These are phyloP conservation scores for Sclerotinia borealis DNA, from an alignment of 2,329 filamentous ascomycete genomes.

Conservation along the genomic window DNA sequence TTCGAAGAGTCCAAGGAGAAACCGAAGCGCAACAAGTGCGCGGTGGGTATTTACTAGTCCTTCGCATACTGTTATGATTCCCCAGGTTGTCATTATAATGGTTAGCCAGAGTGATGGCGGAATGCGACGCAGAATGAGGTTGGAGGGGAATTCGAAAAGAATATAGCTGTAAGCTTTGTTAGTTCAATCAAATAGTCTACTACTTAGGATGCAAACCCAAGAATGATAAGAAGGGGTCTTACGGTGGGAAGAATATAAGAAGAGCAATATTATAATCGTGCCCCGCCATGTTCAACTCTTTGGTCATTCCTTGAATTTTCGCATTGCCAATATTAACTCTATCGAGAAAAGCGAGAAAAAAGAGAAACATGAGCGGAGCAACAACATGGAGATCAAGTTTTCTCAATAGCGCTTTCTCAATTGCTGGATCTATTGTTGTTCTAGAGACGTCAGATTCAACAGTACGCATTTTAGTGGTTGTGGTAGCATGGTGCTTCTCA, in stretches of 20 bases:
- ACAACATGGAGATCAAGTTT: constrained; percentile 25
- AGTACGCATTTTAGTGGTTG: not conserved
- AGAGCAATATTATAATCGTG: constrained; percentile 45
- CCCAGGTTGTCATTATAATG: constrained; percentile 41
- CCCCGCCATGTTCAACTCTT: constrained; percentile 49
- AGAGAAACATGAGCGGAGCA: constrained; percentile 52
- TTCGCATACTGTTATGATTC: constrained; percentile 28
- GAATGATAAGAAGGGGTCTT: not conserved
- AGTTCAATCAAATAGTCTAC: not conserved
- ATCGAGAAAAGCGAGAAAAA: constrained; percentile 66
- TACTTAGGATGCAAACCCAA: not conserved
- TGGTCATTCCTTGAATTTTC: constrained; percentile 61
- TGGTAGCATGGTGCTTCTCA: not conserved
- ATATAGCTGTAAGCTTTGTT: constrained; percentile 24
- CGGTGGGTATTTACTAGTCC: constrained; percentile 45
- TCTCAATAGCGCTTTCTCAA: constrained; percentile 17
- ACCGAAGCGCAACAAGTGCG: constrained; percentile 60
- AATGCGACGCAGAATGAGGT: constrained; percentile 30
- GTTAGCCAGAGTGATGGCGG: constrained; percentile 36
- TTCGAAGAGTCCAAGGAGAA: constrained; percentile 50
- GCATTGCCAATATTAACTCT: constrained; percentile 75
- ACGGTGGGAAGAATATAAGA: constrained; percentile 33
- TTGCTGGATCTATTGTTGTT: not conserved
- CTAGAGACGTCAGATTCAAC: not conserved
- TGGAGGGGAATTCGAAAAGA: constrained; percentile 34